A percentile compares a stretch with the other conserved stretches of the same genome.
phyloP scores from a whole-genome alignment of 768 basidiomycete genomes.

The Tylopilus vinaceipallidus region DNA sequence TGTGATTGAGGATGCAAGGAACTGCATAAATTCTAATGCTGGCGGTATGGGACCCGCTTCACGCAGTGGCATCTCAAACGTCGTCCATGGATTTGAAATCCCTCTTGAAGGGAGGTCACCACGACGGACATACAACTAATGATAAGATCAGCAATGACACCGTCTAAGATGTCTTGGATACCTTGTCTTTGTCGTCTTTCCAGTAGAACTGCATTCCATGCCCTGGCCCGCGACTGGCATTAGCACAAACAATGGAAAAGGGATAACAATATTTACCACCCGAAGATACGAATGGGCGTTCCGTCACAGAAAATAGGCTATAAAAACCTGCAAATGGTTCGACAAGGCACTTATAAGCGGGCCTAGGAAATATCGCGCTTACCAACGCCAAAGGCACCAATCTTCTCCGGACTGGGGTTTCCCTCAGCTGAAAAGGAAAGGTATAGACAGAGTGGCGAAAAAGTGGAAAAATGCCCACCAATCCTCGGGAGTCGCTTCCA shows the following conservation, averaged over 20 bases:
- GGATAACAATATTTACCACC: not conserved
- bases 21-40: slow-evolving; percentile 84
- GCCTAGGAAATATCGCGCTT: slow-evolving; percentile 12
- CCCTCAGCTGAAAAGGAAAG: slow-evolving; percentile 66
- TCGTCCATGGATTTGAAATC: slow-evolving; percentile 62
- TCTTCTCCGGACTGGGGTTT: slow-evolving; percentile 92
- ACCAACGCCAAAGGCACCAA: slow-evolving; percentile 94
- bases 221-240: too few species aligned
- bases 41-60: slow-evolving; percentile 77
- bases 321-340: slow-evolving; percentile 53
- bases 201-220: slow-evolving; percentile 1
- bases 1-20: slow-evolving; percentile 89
- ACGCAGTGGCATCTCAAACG: slow-evolving; percentile 85
- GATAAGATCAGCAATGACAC: not conserved
- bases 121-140: not conserved
- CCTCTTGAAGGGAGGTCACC: not conserved
- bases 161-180: not conserved
- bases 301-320: slow-evolving; percentile 74
- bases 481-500: slow-evolving; percentile 92
- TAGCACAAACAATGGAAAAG: not conserved
- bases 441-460: not conserved
- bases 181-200: not conserved
- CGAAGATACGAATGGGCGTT: not conserved
- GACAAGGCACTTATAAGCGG: not conserved
- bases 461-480: slow-evolving; percentile 39